Evolutionary conservation across 495 filamentous ascomycete genomes (phyloP).

Genomic region (Daldinia decipiens): DNA sequence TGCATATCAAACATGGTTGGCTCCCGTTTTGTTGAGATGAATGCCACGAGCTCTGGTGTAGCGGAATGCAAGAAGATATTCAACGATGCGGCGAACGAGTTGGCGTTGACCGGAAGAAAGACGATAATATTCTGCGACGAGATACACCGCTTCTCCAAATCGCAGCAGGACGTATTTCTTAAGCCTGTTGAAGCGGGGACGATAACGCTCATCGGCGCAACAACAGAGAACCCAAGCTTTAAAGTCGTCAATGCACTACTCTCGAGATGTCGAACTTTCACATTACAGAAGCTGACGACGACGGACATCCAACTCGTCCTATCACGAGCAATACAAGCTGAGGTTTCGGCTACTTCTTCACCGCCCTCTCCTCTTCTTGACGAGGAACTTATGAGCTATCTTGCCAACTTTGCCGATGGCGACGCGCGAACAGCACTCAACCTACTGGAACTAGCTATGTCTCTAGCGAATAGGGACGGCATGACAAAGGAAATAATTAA

Average conservation of each 20-base stretch:
- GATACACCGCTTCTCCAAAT: constrained; percentile 92
- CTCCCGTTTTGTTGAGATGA: constrained; percentile 93
- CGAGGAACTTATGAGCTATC: constrained; percentile 78
- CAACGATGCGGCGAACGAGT: constrained; percentile 81
- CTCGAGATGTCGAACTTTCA: constrained; percentile 91
- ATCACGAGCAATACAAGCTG: constrained; percentile 72
- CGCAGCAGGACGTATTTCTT: constrained; percentile 94
- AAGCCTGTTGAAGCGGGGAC: constrained; percentile 92
- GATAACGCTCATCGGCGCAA: constrained; percentile 92
- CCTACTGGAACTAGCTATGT: constrained; percentile 86
- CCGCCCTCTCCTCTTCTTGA: constrained; percentile 71
- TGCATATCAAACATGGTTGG: constrained; percentile 85
- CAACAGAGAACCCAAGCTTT: constrained; percentile 96
- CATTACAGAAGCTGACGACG: constrained; percentile 75
- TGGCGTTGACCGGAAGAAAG: constrained; percentile 82
- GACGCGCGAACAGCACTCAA: constrained; percentile 94
- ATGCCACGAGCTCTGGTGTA: constrained; percentile 90
- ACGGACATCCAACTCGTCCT: constrained; percentile 78
- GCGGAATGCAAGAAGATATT: constrained; percentile 96
- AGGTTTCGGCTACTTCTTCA: constrained; percentile 51
- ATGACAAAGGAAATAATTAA: constrained; percentile 77
- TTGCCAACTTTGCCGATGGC: constrained; percentile 86
- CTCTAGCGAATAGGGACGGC: constrained; percentile 49
- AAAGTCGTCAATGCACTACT: constrained; percentile 90
- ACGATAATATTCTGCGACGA: constrained; percentile 99